Conservation (phyloP, 345 rosid species). For the Pistacia integerrima region DNA sequence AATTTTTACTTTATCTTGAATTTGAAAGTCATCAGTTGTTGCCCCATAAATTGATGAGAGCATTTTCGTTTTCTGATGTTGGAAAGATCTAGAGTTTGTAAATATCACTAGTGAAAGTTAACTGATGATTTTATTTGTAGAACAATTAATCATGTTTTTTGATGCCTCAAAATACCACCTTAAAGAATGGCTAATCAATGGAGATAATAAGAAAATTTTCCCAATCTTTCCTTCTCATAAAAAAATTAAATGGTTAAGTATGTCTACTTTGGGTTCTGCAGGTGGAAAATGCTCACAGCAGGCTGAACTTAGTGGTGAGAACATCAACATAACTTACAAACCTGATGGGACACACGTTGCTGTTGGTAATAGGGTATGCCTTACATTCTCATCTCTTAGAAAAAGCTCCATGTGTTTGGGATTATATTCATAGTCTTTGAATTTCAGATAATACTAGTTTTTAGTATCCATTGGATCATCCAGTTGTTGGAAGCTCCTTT, state of each 20-base stretch:
- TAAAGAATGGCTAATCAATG: not conserved
- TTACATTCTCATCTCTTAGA: slow-evolving; percentile 17
- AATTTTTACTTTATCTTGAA: not conserved
- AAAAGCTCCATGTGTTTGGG: not conserved
- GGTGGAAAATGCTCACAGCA: slow-evolving; percentile 98
- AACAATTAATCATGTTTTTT: not conserved
- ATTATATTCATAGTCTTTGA: not conserved
- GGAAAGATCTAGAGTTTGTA: slow-evolving; percentile 6
- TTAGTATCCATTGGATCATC: slow-evolving; percentile 10
- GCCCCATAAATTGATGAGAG: not conserved
- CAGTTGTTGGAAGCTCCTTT: slow-evolving; percentile 2
- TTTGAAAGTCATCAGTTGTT: not conserved
- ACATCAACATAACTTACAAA: slow-evolving; percentile 93
- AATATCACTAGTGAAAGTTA: not conserved
- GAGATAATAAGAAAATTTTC: not conserved
- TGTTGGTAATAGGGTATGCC: slow-evolving; percentile 92
- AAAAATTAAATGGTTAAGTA: slow-evolving; percentile 2
- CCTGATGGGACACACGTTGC: slow-evolving; percentile 94
- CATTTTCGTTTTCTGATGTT: not conserved
- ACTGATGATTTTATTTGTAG: not conserved
- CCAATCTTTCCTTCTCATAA: not conserved
- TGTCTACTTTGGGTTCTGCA: slow-evolving; percentile 25
- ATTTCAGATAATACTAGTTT: slow-evolving; percentile 12
- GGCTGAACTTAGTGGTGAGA: slow-evolving; percentile 96
- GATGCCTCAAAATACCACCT: not conserved